Evolutionary conservation across 2,329 filamentous ascomycete species (phyloP).

Genomic region (Orbilia brochopaga): DNA sequence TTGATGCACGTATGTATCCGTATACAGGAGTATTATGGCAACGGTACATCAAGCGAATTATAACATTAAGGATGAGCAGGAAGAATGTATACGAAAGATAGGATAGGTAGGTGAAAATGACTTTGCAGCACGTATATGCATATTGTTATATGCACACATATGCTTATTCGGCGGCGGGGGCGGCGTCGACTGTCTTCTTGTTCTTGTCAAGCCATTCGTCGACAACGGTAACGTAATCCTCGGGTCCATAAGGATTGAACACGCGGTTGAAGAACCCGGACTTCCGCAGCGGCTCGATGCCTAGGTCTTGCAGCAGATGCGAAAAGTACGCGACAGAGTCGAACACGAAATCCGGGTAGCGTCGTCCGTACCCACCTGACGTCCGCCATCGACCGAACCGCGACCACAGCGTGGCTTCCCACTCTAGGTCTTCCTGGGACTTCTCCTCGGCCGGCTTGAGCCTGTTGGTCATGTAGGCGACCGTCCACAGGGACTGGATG

Average conservation of each 20-base stretch:
- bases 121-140: too few species aligned
- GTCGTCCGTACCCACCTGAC: constrained; percentile 68
- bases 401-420: constrained; percentile 68
- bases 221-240: constrained; percentile 65
- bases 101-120: too few species aligned
- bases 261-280: constrained; percentile 62
- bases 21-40: too few species aligned
- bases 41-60: neutral
- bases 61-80: constrained; percentile 39
- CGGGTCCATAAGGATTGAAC: constrained; percentile 66
- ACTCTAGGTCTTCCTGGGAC: constrained; percentile 58
- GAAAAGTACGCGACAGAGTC: constrained; percentile 73
- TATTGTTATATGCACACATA: too few species aligned
- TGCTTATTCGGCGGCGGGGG: too few species aligned
- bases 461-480: constrained; percentile 67
- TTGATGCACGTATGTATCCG: too few species aligned
- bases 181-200: constrained; percentile 13
- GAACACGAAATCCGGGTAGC: constrained; percentile 74
- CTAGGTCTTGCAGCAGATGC: constrained; percentile 72
- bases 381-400: constrained; percentile 75
- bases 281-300: constrained; percentile 66
- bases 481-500: constrained; percentile 67
- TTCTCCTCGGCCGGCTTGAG: constrained; percentile 58
- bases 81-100: neutral
- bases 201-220: constrained; percentile 63